Conservation (phyloP, 2,329 filamentous ascomycete species). For the Periglandula ipomoeae region DNA sequence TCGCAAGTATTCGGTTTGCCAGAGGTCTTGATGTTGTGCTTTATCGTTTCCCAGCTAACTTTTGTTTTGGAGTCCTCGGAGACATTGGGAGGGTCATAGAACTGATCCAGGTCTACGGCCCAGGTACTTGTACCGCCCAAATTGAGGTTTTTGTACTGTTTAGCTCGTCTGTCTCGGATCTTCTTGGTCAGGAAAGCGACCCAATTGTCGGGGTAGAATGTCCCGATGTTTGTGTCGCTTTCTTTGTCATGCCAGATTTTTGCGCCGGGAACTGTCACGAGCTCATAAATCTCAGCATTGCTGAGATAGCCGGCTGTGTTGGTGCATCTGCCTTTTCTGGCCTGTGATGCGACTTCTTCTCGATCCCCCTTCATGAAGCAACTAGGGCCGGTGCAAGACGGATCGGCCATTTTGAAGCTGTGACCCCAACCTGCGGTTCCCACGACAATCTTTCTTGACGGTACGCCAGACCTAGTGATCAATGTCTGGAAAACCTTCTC, state of each 20-base stretch:
- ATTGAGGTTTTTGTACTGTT: neutral
- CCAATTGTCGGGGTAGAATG: too few relatives aligned
- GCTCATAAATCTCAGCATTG: conserved; percentile 16
- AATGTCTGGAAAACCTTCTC: too few relatives aligned
- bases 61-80: neutral
- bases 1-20: neutral
- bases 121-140: conserved; percentile 5
- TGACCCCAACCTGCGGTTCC: conserved; percentile 20
- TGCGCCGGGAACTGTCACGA: neutral
- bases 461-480: conserved; percentile 16
- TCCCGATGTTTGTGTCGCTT: neutral
- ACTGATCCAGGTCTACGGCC: conserved; percentile 3
- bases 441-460: conserved; percentile 17
- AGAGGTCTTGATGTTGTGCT: neutral
- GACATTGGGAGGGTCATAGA: neutral
- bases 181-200: too few relatives aligned
- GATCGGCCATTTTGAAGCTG: conserved; percentile 18
- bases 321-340: conserved; percentile 16
- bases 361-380: conserved; percentile 14
- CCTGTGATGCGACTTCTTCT: conserved; percentile 9
- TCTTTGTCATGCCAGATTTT: neutral
- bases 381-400: conserved; percentile 13
- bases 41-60: neutral
- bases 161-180: neutral
- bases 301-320: conserved; percentile 17